Evolutionary conservation across 192 early-diverging fungal genomes (phyloP).

Genomic region (Rhizophlyctis rosea): DNA sequence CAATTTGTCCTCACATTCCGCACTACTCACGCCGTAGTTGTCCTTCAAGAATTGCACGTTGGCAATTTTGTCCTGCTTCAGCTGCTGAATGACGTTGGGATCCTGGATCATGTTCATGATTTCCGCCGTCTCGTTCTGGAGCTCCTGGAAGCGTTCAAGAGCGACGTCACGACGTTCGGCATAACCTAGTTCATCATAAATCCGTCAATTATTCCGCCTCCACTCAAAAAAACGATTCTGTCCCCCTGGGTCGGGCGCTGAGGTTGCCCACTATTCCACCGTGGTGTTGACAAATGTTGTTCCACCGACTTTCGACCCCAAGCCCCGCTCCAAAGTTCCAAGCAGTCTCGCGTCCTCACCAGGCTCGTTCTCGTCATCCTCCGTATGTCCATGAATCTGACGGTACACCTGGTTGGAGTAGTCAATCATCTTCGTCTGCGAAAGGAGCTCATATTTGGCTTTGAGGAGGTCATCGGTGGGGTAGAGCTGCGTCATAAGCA

Average conservation of each 20-base stretch:
- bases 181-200: constrained; percentile 41
- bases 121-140: constrained; percentile 72
- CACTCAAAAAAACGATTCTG: constrained; percentile 5
- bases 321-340: too few relatives aligned
- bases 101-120: constrained; percentile 90
- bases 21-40: constrained; percentile 66
- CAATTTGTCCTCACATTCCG: constrained; percentile 1
- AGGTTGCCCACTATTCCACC: too few relatives aligned
- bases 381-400: constrained; percentile 64
- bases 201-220: constrained; percentile 1
- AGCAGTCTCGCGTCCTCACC: too few relatives aligned
- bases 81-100: constrained; percentile 79
- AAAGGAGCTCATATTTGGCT: constrained; percentile 87
- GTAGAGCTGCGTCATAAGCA: constrained; percentile 60
- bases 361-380: constrained; percentile 64
- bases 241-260: too few relatives aligned
- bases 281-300: too few relatives aligned
- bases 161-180: constrained; percentile 74
- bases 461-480: constrained; percentile 68
- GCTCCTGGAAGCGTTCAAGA: constrained; percentile 66
- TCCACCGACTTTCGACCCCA: too few relatives aligned
- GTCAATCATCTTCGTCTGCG: constrained; percentile 92
- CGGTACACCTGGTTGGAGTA: constrained; percentile 82
- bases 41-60: constrained; percentile 86
- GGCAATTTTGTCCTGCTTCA: constrained; percentile 92